These are phyloP conservation scores for Thraustochytrium striatum DNA, from an alignment of 352 stramenopile genomes.

Conservation along the genomic window DNA sequence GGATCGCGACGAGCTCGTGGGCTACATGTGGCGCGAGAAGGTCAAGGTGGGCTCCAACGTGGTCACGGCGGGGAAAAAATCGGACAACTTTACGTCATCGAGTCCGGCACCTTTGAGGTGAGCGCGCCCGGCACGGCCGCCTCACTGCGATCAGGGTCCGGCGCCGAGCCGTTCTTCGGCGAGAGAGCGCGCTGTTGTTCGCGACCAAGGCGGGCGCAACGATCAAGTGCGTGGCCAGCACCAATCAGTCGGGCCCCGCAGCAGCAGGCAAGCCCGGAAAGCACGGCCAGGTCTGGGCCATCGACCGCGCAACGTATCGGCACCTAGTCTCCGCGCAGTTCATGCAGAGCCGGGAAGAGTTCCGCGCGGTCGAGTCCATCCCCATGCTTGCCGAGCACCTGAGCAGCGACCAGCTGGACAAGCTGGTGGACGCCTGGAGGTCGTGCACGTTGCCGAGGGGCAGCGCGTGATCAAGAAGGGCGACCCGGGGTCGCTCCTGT, in stretches of 20 bases:
- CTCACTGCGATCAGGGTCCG: constrained; percentile 50
- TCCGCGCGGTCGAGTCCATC: constrained; percentile 78
- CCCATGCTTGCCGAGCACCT: constrained; percentile 80
- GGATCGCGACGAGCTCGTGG: constrained; percentile 62
- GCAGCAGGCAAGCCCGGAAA: background rate
- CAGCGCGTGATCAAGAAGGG: constrained; percentile 88
- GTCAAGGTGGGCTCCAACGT: constrained; percentile 46
- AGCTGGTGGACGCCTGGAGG: constrained; percentile 87
- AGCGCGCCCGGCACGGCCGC: constrained; percentile 71
- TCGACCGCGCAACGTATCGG: constrained; percentile 83
- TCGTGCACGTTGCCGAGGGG: constrained; percentile 86
- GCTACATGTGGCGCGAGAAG: constrained; percentile 66
- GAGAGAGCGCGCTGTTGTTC: constrained; percentile 34
- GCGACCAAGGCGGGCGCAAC: background rate
- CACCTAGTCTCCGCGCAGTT: constrained; percentile 75
- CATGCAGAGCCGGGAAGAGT: constrained; percentile 61
- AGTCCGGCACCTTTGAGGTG: constrained; percentile 76
- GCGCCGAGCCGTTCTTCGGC: constrained; percentile 11
- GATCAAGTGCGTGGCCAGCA: background rate
- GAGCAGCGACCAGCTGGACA: constrained; percentile 77
- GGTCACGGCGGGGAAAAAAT: constrained; percentile 61
- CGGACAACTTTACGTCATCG: constrained; percentile 74
- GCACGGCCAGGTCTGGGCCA: constrained; percentile 68
- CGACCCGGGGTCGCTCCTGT: constrained; percentile 74
- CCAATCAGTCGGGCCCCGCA: background rate